A percentile compares a stretch with the other conserved stretches of the same genome.
Conservation (phyloP, 148 eudicot species). For the Cornus suecica region DNA sequence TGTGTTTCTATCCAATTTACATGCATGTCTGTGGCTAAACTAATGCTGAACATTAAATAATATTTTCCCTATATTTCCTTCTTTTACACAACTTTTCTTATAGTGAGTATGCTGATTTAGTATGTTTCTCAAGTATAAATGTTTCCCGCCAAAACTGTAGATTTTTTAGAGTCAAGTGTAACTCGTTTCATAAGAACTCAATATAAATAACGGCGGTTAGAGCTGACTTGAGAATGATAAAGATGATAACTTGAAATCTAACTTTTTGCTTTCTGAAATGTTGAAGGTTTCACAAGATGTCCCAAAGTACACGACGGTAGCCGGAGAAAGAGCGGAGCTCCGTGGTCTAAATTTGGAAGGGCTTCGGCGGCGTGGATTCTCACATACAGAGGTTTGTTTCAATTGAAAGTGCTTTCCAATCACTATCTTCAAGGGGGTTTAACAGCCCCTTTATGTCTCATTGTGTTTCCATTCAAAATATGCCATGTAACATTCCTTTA, state of each 20-base stretch:
- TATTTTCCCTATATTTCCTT: not conserved
- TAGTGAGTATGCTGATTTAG: not conserved
- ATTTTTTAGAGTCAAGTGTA: not conserved
- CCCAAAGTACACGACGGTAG: slow-evolving; percentile 81
- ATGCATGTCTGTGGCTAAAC: too few relatives aligned
- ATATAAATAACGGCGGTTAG: not conserved
- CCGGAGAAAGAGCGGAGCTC: slow-evolving; percentile 93
- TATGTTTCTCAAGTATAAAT: not conserved
- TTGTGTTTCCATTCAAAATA: too few relatives aligned
- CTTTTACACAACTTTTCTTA: not conserved
- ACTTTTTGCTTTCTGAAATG: not conserved
- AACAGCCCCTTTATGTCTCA: not conserved
- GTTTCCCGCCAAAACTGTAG: not conserved
- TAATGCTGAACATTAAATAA: too few relatives aligned
- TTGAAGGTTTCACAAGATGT: slow-evolving; percentile 89
- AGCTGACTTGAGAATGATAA: not conserved
- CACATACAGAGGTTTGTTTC: slow-evolving; percentile 60
- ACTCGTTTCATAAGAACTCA: not conserved
- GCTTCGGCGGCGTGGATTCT: slow-evolving; percentile 73
- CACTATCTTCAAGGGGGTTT: slow-evolving; percentile 1
- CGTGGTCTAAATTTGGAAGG: slow-evolving; percentile 94
- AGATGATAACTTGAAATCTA: not conserved
- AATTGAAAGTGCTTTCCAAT: slow-evolving; percentile 6
- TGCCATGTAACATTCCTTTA: not conserved
- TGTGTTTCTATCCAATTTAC: not conserved